Percentiles rank a stretch among this genome's conserved stretches.
These are phyloP conservation scores for Nannochloropsis limnetica DNA, from an alignment of 352 stramenopile genomes.

Conservation along the genomic window DNA sequence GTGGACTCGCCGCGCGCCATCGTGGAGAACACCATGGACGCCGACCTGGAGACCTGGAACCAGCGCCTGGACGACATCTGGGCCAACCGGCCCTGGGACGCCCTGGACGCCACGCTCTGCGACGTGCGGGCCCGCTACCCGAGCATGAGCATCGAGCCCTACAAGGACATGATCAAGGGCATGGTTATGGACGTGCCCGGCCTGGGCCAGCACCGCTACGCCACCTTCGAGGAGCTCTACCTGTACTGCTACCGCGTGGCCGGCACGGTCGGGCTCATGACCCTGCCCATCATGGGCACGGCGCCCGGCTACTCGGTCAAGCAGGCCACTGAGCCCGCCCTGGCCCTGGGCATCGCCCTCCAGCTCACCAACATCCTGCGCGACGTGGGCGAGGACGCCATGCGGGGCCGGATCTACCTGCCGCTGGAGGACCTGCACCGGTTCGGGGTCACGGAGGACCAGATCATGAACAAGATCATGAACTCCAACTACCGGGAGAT, in stretches of 20 bases:
- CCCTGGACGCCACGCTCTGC: constrained; percentile 66
- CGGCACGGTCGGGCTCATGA: constrained; percentile 73
- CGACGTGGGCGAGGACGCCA: constrained; percentile 54
- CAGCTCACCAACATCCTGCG: constrained; percentile 76
- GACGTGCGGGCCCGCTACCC: constrained; percentile 67
- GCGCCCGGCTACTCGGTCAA: constrained; percentile 60
- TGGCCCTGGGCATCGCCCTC: constrained; percentile 71
- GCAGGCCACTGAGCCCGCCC: constrained; percentile 62
- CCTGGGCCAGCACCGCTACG: constrained; percentile 66
- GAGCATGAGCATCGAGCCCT: constrained; percentile 65
- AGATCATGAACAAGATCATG: constrained; percentile 60
- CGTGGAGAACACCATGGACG: constrained; percentile 35
- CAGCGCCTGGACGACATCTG: constrained; percentile 65
- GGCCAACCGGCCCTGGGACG: constrained; percentile 62
- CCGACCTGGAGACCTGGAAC: constrained; percentile 46
- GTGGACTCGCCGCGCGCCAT: constrained; percentile 65
- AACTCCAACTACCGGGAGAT: constrained; percentile 68
- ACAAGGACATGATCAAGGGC: constrained; percentile 72
- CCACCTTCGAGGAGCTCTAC: constrained; percentile 69
- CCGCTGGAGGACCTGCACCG: constrained; percentile 64
- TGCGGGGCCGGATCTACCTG: constrained; percentile 68
- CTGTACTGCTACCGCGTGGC: constrained; percentile 76
- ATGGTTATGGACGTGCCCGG: constrained; percentile 76
- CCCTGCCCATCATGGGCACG: constrained; percentile 67
- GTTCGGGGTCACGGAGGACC: constrained; percentile 69